Evolutionary conservation across 768 basidiomycete genomes (phyloP), one percentile per base, ranked within the genome.

Genomic region (Omphalotus guepiniiformis): DNA sequence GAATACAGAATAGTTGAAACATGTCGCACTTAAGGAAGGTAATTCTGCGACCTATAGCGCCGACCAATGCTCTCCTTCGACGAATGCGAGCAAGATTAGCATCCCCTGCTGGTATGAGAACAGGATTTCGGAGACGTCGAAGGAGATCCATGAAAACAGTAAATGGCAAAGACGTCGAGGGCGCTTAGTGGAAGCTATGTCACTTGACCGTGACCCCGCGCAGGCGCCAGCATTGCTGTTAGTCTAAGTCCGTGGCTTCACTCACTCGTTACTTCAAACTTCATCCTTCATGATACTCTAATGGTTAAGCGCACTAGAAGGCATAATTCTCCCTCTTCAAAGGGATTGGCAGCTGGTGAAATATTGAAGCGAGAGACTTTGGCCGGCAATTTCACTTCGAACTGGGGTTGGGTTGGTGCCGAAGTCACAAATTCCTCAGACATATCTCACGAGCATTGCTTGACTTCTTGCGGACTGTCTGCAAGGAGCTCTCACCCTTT

Each of bases 321-420:
- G 58, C 80, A 72, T 62, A 58, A 63, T 47, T 74, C 74, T 15
- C 64, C 74, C 4, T 36, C 65, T 21, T 53, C 64, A 12, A 75
- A 75, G 55, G 85, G 83, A 19, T 72, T 84, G 29, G 64, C 69
- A 39, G 70, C 83, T 23, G 85, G 83, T 18, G 79, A 86, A 66
- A 70, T 71, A 19, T 73, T 87, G 55, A 83, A 81, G 55, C 77
- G 81, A 42, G 67, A 71, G 48, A 73, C 73, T 45, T 70, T 80
- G 13, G 64, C 74, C n/a, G 66, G 68, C 22, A 65, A 66, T 34
- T 64, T 65, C 34, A 62, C 70, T 47, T 71, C 76, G 26, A 66
- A 76, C n/a, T 93, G 91, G 91, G 75, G 75, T 41, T 94, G 91
- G 91, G 84, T 90, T 42, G 82, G 77, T 41, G 75, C 82, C 36